phyloP scores from a whole-genome alignment of 1,139 yeast genomes.

The Saccharomyces pastorianus region DNA sequence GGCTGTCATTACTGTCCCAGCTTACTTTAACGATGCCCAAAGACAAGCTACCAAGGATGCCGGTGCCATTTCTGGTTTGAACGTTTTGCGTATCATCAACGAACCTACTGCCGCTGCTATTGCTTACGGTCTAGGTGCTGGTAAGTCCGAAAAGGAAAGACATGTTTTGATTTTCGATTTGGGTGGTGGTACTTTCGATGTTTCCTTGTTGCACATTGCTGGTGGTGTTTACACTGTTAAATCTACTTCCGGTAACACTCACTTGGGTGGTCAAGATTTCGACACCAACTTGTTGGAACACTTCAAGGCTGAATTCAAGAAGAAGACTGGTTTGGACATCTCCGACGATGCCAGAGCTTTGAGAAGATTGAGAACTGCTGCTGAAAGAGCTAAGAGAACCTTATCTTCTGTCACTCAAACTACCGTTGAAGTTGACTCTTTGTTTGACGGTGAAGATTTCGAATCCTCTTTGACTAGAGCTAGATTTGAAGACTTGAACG shows the following conservation, averaged over 20 bases:
- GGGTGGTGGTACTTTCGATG: slow-evolving; percentile 96
- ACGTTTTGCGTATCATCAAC: slow-evolving; percentile 82
- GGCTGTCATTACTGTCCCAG: slow-evolving; percentile 94
- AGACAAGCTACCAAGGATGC: slow-evolving; percentile 96
- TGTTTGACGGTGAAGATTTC: slow-evolving; percentile 94
- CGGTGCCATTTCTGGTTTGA: slow-evolving; percentile 88
- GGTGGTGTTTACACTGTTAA: slow-evolving; percentile 99
- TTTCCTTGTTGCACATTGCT: slow-evolving; percentile 89
- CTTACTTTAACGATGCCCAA: slow-evolving; percentile 93
- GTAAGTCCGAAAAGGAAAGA: slow-evolving; percentile 79
- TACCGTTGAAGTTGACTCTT: slow-evolving; percentile 92
- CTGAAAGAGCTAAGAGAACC: slow-evolving; percentile 99
- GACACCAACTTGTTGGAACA: slow-evolving; percentile 92
- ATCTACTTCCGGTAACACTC: slow-evolving; percentile 99
- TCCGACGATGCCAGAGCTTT: slow-evolving; percentile 91
- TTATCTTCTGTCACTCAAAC: slow-evolving; percentile 95
- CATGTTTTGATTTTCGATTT: slow-evolving; percentile 87
- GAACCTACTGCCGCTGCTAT: slow-evolving; percentile 97
- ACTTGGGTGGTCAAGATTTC: slow-evolving; percentile 99
- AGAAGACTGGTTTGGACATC: slow-evolving; percentile 91
- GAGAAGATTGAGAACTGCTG: slow-evolving; percentile 97
- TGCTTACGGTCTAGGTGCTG: slow-evolving; percentile 92
- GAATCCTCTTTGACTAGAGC: slow-evolving; percentile 97
- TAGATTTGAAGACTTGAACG: slow-evolving; percentile 96
- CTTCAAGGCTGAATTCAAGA: slow-evolving; percentile 92